Conservation (phyloP, 2,329 filamentous ascomycete species). For the Scytalidium lignicola region DNA sequence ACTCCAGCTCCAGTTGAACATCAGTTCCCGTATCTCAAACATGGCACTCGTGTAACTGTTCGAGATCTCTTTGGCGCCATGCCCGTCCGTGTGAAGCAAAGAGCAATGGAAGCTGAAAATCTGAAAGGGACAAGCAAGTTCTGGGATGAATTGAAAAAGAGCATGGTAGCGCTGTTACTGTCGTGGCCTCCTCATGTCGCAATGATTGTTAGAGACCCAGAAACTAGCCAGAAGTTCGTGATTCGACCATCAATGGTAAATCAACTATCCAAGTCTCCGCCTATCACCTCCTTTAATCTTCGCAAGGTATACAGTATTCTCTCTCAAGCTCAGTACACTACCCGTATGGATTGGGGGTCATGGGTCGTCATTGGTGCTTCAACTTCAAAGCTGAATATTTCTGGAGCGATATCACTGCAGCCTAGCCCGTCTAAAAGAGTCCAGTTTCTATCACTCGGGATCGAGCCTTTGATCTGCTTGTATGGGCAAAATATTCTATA, state of each 20-base stretch:
- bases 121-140: slow-evolving; percentile 48
- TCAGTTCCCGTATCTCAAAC: slow-evolving; percentile 45
- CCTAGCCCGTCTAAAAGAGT: slow-evolving; percentile 66
- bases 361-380: slow-evolving; percentile 73
- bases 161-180: slow-evolving; percentile 61
- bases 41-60: slow-evolving; percentile 73
- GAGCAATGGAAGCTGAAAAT: slow-evolving; percentile 50
- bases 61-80: slow-evolving; percentile 83
- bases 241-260: slow-evolving; percentile 16
- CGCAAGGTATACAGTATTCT: slow-evolving; percentile 47
- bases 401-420: slow-evolving; percentile 64
- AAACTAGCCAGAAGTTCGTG: slow-evolving; percentile 13
- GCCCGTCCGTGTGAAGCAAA: slow-evolving; percentile 83
- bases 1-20: slow-evolving; percentile 56
- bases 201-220: slow-evolving; percentile 52
- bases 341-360: slow-evolving; percentile 41
- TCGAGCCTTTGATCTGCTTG: slow-evolving; percentile 56
- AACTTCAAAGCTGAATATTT: slow-evolving; percentile 54
- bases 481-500: slow-evolving; percentile 62
- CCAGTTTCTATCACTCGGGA: slow-evolving; percentile 79
- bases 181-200: slow-evolving; percentile 56
- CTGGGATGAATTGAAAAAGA: slow-evolving; percentile 43
- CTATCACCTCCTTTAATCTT: slow-evolving; percentile 7
- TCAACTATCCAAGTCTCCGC: not conserved
- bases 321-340: slow-evolving; percentile 58